These are phyloP conservation scores for Neofusicoccum ribis DNA, from an alignment of 2,329 filamentous ascomycete genomes.

Conservation along the genomic window DNA sequence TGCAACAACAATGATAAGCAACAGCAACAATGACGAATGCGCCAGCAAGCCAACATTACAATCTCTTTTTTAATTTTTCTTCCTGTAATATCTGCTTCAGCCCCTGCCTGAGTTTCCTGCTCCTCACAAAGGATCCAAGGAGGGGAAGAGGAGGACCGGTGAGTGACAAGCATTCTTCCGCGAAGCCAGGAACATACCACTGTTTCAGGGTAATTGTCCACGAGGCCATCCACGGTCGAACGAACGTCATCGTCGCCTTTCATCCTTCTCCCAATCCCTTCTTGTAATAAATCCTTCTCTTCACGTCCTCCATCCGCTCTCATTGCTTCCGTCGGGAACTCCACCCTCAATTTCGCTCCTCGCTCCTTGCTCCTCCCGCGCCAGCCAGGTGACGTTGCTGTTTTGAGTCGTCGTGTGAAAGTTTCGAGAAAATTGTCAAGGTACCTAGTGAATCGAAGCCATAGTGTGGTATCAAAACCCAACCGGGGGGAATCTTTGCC, in stretches of 20 bases:
- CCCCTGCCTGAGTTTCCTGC: background rate
- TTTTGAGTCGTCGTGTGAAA: slow-evolving; percentile 1
- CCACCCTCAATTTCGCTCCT: slow-evolving; percentile 12
- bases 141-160: background rate
- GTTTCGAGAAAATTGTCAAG: slow-evolving; percentile 9
- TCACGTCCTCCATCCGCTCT: background rate
- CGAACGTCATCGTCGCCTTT: background rate
- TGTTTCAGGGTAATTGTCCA: slow-evolving; percentile 7
- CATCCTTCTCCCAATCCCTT: background rate
- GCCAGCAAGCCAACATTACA: slow-evolving; percentile 1
- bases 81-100: background rate
- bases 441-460: slow-evolving; percentile 10
- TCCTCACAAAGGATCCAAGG: background rate
- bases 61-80: slow-evolving; percentile 9
- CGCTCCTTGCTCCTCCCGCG: slow-evolving; percentile 14
- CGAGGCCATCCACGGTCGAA: background rate
- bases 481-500: slow-evolving; percentile 18
- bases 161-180: background rate
- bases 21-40: background rate
- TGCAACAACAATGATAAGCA: background rate
- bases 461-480: slow-evolving; percentile 17
- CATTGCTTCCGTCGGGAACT: slow-evolving; percentile 1
- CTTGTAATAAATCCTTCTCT: background rate
- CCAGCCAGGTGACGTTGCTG: slow-evolving; percentile 11
- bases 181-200: slow-evolving; percentile 9